Evolutionary conservation across 2,329 filamentous ascomycete genomes (phyloP).

Genomic region (Daldinia sp.): DNA sequence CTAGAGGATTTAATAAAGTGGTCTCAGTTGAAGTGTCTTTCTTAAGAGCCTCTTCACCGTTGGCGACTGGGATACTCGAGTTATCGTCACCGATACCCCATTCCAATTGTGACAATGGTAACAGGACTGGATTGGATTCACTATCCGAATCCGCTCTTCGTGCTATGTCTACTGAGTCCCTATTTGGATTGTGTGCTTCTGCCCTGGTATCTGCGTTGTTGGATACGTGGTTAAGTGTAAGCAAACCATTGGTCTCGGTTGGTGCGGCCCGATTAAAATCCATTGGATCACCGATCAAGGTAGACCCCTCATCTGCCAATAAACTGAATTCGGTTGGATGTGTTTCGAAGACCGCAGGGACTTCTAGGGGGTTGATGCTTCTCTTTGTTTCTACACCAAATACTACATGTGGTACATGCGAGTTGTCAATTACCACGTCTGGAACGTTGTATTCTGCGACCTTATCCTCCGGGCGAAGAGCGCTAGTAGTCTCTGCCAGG

Average conservation of each 20-base stretch:
- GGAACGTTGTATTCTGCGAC: not conserved
- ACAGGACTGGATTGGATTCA: slow-evolving; percentile 22
- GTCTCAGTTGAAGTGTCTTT: not conserved
- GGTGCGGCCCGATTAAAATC: slow-evolving; percentile 28
- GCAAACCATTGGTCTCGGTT: slow-evolving; percentile 4
- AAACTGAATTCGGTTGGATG: not conserved
- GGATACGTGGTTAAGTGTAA: slow-evolving; percentile 3
- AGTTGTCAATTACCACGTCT: not conserved
- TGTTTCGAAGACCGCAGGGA: not conserved
- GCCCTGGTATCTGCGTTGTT: slow-evolving; percentile 14
- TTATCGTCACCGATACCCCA: slow-evolving; percentile 25
- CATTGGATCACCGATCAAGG: slow-evolving; percentile 44
- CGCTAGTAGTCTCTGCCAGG: not conserved
- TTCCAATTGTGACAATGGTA: slow-evolving; percentile 38
- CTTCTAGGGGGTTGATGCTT: not conserved
- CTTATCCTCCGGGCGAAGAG: slow-evolving; percentile 3
- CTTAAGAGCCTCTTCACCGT: slow-evolving; percentile 17
- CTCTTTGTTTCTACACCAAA: slow-evolving; percentile 19
- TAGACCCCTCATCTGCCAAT: slow-evolving; percentile 42
- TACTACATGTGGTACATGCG: slow-evolving; percentile 16
- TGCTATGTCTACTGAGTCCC: not conserved
- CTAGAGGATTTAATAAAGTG: not conserved
- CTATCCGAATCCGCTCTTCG: slow-evolving; percentile 26
- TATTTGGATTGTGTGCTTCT: slow-evolving; percentile 11
- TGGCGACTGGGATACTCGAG: slow-evolving; percentile 2